Conservation (phyloP, 495 filamentous ascomycete genomes). For the Astrothelium subdiscretum region DNA sequence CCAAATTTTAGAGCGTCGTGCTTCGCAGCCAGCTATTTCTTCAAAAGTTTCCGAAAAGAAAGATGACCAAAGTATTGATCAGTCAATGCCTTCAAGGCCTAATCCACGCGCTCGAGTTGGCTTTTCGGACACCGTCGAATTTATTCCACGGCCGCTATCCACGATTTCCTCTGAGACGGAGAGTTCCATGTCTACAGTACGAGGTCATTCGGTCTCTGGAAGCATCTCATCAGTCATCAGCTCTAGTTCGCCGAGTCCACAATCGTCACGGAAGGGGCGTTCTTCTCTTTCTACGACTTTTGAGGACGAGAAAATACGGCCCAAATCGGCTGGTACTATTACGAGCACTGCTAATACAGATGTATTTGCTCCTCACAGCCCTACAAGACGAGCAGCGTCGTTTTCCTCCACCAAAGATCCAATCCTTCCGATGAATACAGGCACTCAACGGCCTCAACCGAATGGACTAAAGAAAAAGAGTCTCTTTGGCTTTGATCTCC, state of each 20-base stretch:
- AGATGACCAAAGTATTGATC: neutral
- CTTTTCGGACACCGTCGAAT: constrained; percentile 51
- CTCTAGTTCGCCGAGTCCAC: constrained; percentile 25
- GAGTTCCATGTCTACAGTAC: constrained; percentile 48
- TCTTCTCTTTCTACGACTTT: constrained; percentile 26
- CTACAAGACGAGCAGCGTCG: neutral
- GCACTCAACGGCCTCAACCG: neutral
- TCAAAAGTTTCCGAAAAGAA: constrained; percentile 4
- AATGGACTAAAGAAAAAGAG: constrained; percentile 3
- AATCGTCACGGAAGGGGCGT: constrained; percentile 16
- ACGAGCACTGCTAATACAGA: neutral
- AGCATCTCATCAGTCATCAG: constrained; percentile 54
- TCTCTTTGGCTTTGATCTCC: constrained; percentile 31
- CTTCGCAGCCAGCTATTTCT: neutral
- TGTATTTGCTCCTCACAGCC: constrained; percentile 1
- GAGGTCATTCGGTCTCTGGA: constrained; percentile 51
- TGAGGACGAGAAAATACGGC: constrained; percentile 22
- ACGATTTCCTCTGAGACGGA: constrained; percentile 64
- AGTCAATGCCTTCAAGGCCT: constrained; percentile 18
- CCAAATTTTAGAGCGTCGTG: neutral
- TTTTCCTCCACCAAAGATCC: neutral
- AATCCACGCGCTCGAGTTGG: constrained; percentile 43
- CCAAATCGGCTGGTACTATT: constrained; percentile 10
- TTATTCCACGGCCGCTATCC: constrained; percentile 61
- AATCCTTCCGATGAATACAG: neutral